A percentile compares a stretch with the other conserved stretches of the same genome.
Evolutionary conservation across 1,284 basidiomycete genomes (phyloP).

Genomic region (Puccinia novopanici): DNA sequence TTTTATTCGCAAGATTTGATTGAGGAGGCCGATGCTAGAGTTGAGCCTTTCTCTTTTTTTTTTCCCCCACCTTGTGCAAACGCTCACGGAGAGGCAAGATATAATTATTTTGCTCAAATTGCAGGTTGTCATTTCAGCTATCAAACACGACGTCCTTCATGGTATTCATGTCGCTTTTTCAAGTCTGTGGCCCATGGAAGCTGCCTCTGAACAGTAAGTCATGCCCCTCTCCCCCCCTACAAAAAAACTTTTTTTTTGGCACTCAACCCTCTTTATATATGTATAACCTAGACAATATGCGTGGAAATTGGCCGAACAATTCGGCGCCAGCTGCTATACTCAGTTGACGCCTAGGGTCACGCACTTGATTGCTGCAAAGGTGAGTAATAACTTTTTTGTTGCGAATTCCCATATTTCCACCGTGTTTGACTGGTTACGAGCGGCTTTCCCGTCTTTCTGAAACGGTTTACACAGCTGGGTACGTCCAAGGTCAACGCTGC

Average conservation of each 20-base stretch:
- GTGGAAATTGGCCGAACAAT: slow-evolving; percentile 82
- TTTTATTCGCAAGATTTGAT: slow-evolving; percentile 61
- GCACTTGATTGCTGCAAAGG: slow-evolving; percentile 86
- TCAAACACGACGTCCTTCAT: slow-evolving; percentile 74
- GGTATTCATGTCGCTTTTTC: slow-evolving; percentile 85
- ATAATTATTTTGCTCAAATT: slow-evolving; percentile 33
- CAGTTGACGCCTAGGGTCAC: slow-evolving; percentile 73
- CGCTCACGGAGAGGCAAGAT: slow-evolving; percentile 21
- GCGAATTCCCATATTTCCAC: not conserved
- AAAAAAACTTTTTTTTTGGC: not conserved
- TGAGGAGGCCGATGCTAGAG: slow-evolving; percentile 48
- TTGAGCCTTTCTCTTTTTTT: slow-evolving; percentile 54
- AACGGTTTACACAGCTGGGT: slow-evolving; percentile 65
- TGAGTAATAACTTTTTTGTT: slow-evolving; percentile 57
- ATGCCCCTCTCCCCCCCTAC: not conserved
- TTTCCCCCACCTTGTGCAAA: slow-evolving; percentile 52
- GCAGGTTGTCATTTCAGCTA: slow-evolving; percentile 71
- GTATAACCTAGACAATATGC: slow-evolving; percentile 68
- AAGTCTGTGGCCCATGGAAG: slow-evolving; percentile 84
- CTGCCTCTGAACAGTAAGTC: slow-evolving; percentile 67
- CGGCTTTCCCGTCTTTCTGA: slow-evolving; percentile 36
- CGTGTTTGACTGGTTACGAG: slow-evolving; percentile 43
- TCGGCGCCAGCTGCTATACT: slow-evolving; percentile 78
- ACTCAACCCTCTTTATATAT: not conserved
- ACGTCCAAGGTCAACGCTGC: slow-evolving; percentile 88